Base-by-base conservation (phyloP, 1,284 basidiomycete species). In the Mixia osmundae region DNA sequence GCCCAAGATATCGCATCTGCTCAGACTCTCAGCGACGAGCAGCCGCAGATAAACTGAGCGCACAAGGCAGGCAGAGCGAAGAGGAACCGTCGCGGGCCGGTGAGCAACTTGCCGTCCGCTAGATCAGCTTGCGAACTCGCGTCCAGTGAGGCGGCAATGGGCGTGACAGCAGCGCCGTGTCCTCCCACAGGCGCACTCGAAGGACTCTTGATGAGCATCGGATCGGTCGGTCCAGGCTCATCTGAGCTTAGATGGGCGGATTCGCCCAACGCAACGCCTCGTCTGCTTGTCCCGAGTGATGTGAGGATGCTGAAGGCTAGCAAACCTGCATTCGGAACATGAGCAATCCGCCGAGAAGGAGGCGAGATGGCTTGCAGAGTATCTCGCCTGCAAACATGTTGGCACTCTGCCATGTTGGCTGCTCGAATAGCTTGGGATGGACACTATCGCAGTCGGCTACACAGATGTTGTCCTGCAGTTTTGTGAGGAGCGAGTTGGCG, bases 1-100 rank as follows among this genome's bases (percentile, higher is more conserved):
- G 3, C 52, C 57, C 36, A 47, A 50, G 34, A 60, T 57, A 41
- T 60, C 57, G 32, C 35, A 43, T 14, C 25, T 1, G 42, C 44
- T 9, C 19, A 26, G 16, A 28, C 9, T 14, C 22, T 8, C 19
- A 25, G 23, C 3, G 44, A 44, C 7, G 30, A 22, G 40, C 40
- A 47, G 30, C 49, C 46, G 30, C 44, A 16, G 9, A 36, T 30
- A 25, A 11, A 11, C n/a, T 8, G 7, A 9, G n/a, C 8, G 22
- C 7, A 12, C 14, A 25, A 35, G 23, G 30, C 21, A 16, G 28
- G 28, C 11, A 37, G 30, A 21, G 18, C 9, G 30, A 36, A 40
- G 18, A 18, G 25, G 18, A 22, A 6, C 28, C 27, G 30, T 28
- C 14, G 9, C 16, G 19, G 14, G 11, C 21, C 37, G 4, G 16